Evolutionary conservation across 495 filamentous ascomycete genomes (phyloP), one percentile per base, ranked within the genome.

Genomic region (Aspergillus steynii): DNA sequence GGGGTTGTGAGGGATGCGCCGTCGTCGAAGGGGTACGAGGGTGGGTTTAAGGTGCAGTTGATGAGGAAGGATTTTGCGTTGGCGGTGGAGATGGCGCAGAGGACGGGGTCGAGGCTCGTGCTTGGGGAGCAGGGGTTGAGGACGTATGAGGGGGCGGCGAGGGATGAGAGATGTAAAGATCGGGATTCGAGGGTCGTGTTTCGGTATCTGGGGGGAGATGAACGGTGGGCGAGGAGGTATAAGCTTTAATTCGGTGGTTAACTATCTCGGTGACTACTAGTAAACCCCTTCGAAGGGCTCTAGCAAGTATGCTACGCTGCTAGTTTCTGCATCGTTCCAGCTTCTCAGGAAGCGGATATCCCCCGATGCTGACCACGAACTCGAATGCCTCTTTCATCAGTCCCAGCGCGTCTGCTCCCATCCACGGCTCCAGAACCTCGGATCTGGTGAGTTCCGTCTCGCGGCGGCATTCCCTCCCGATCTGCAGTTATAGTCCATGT

Each of bases 31-130:
- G 82, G 74, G 0, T 85, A 85, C 63, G 58, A 72, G 55, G 71
- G 75, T 14, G 83, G 82, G 0, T 85, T 85, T 58, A 76, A 79
- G 49, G 75, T 85, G 5, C 70, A 83, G 61, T 62, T 85, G 60
- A 84, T 85, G 82, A 70, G 67, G 54, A 85, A 82, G 68, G 82
- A 85, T 65, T 77, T 85, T 37, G 66, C 68, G 25, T 58, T 85
- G 28, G 83, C 82, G 1, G 65, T 82, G 0, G 76, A 80, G 8
- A 76, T 77, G 71, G 82, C 80, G 20, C 59, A 76, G 55, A 60
- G 72, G 8, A 74, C 82, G 10, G 83, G 76, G 0, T 69, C 77
- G 12, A 73, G 69, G 60, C 68, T 78, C 55, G 73, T 71, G 0
- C 58, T 85, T 14, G 82, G 79, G 2, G 61, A 71, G 28, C 58